These are phyloP conservation scores for Anthoceros angustus DNA, from an alignment of 225 moss, liverwort and hornwort species.

Conservation along the genomic window DNA sequence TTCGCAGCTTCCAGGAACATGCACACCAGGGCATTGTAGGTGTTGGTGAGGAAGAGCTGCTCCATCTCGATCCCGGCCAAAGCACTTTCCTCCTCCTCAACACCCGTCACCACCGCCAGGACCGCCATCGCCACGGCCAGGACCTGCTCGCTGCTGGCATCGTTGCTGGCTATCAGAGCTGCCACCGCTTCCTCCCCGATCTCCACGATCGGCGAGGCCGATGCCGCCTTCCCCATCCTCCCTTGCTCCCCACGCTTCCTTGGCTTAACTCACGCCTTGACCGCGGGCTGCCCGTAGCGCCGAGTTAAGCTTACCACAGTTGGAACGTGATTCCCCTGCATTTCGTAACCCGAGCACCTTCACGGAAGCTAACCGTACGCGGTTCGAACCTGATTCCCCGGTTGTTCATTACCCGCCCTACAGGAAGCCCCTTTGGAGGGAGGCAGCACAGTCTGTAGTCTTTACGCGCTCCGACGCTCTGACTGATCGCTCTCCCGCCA, in stretches of 20 bases:
- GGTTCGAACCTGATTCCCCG: too few relatives aligned
- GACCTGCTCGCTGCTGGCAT: slow-evolving; percentile 22
- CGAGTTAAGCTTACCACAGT: too few relatives aligned
- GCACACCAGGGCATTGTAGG: slow-evolving; percentile 53
- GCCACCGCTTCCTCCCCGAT: slow-evolving; percentile 39
- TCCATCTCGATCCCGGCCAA: slow-evolving; percentile 46
- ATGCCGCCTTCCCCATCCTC: neutral
- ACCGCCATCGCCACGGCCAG: slow-evolving; percentile 36
- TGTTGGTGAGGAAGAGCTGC: slow-evolving; percentile 51
- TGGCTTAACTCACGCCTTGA: too few relatives aligned
- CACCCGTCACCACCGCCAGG: slow-evolving; percentile 29
- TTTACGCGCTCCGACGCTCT: too few relatives aligned
- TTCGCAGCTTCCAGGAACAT: slow-evolving; percentile 62
- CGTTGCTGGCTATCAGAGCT: slow-evolving; percentile 22
- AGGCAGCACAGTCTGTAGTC: too few relatives aligned
- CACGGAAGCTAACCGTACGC: too few relatives aligned
- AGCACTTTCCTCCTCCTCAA: slow-evolving; percentile 46
- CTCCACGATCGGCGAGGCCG: slow-evolving; percentile 9
- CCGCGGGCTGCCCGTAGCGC: too few relatives aligned
- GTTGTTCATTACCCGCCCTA: too few relatives aligned
- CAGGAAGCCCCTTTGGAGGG: too few relatives aligned
- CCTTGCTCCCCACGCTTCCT: neutral
- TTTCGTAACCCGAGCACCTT: too few relatives aligned
- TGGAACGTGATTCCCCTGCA: too few relatives aligned
- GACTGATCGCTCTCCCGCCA: too few relatives aligned